These are phyloP conservation scores for Pyrenophora teres DNA, from an alignment of 2,329 filamentous ascomycete species.

Conservation along the genomic window DNA sequence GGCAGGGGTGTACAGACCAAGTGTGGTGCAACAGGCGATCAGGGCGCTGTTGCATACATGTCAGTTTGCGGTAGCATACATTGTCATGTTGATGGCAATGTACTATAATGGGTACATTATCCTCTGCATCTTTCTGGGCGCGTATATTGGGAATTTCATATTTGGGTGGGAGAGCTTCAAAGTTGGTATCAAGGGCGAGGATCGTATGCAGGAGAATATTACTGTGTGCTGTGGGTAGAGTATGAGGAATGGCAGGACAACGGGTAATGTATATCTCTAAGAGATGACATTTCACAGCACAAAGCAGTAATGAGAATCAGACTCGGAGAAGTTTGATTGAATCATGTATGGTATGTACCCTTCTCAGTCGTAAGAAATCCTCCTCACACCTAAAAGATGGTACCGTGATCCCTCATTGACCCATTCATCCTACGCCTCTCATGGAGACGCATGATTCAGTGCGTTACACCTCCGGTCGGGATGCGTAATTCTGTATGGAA, in stretches of 20 bases:
- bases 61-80: constrained; percentile 78
- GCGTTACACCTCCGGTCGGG: no score
- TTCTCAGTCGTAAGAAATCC: no score
- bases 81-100: constrained; percentile 75
- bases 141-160: constrained; percentile 43
- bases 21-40: constrained; percentile 67
- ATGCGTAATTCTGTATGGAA: no score
- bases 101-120: constrained; percentile 75
- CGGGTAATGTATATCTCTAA: not conserved
- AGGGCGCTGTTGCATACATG: constrained; percentile 72
- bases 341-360: no score
- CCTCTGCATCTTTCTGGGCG: constrained; percentile 47
- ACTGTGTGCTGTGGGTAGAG: constrained; percentile 43
- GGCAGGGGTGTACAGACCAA: constrained; percentile 55
- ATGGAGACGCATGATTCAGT: no score
- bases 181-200: constrained; percentile 27
- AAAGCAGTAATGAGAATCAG: no score
- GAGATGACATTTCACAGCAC: no score
- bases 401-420: no score
- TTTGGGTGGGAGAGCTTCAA: constrained; percentile 45
- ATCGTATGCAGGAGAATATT: constrained; percentile 43
- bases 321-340: no score
- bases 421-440: no score
- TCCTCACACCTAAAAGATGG: no score
- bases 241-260: not conserved